These are phyloP conservation scores for Microascus cirrosus DNA, from an alignment of 2,329 filamentous ascomycete genomes.

Conservation along the genomic window DNA sequence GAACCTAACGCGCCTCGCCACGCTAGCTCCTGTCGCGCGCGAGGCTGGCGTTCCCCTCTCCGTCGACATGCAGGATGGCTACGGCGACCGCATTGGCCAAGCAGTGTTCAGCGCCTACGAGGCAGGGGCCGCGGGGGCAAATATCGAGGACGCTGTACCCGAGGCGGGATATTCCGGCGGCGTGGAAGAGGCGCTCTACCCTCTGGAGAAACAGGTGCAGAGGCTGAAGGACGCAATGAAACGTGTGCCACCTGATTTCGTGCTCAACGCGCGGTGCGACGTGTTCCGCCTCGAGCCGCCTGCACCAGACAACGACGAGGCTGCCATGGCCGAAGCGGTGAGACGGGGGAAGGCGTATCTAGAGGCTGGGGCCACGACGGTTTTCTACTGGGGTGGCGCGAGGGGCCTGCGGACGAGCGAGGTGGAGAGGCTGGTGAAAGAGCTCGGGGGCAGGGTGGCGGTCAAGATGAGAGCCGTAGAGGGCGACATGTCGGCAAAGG, in stretches of 20 bases:
- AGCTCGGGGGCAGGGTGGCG: conserved; percentile 36
- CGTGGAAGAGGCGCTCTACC: conserved; percentile 18
- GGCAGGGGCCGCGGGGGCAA: conserved; percentile 43
- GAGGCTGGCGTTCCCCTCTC: conserved; percentile 34
- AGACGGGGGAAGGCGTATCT: conserved; percentile 44
- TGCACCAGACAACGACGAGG: conserved; percentile 16
- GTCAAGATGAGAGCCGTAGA: conserved; percentile 27
- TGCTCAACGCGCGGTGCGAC: conserved; percentile 48
- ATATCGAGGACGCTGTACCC: conserved; percentile 42
- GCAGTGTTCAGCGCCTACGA: conserved; percentile 32
- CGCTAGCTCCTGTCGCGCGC: conserved; percentile 29
- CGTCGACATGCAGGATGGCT: conserved; percentile 51
- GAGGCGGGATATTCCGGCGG: conserved; percentile 20
- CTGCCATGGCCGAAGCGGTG: conserved; percentile 34
- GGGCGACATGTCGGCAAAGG: conserved; percentile 27
- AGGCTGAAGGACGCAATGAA: conserved; percentile 30
- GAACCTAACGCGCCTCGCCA: conserved; percentile 35
- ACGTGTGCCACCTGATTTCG: conserved; percentile 37
- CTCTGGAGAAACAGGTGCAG: conserved; percentile 31
- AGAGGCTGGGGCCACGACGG: conserved; percentile 43
- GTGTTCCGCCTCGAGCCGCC: conserved; percentile 26
- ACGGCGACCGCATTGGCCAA: conserved; percentile 32
- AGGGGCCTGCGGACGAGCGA: conserved; percentile 32
- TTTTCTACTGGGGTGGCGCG: conserved; percentile 48
- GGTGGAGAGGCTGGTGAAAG: conserved; percentile 31